Base-by-base conservation (phyloP, 2,329 filamentous ascomycete genomes). In the Fusarium illudens region DNA sequence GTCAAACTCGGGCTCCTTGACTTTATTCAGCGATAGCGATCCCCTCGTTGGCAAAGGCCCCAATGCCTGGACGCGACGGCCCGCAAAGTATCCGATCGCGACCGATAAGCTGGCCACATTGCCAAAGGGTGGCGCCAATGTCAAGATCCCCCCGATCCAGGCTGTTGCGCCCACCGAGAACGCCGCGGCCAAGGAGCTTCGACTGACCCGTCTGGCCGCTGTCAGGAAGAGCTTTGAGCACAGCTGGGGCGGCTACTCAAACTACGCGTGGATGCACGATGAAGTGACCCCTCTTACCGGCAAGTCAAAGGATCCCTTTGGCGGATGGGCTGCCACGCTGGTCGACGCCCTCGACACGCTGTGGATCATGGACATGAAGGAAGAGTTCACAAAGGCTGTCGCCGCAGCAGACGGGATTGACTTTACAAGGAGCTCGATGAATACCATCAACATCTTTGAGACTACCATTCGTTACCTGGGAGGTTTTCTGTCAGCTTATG, bases 381-480 rank as follows among this genome's bases (percentile, higher is more conserved):
- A 85, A 1, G 89, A 92, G 60, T 92, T 92, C 70, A 83, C 86
- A 29, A 81, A 85, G 64, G 89, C 89, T 8, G 86, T 89, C 6
- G 78, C 82, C 54, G 87, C 85, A 4, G 84, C 87, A 13, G 78
- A 84, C 53, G 71, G 71, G 63, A 86, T 92, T 61, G 87, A 90
- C 73, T 91, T 90, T 72, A 83, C 84, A 4, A 83, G 78, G 7
- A 86, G 85, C 2, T 75, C 71, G 7, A 67, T 70, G 37, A 50
- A 65, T 15, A 60, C 84, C 46, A 85, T 91, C 63, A 90, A 89
- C 65, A 79, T 90, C 2, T 91, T 91, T 66, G 89, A 92, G 76
- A 90, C 88, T 1, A 90, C 86, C 4, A 90, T 91, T 65, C 84
- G 89, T 29, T 91, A 91, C 71, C 82, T 91, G 0, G 89, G 89